Evolutionary conservation across 1,284 basidiomycete genomes (phyloP).

Genomic region (Porogramme epimiltina): DNA sequence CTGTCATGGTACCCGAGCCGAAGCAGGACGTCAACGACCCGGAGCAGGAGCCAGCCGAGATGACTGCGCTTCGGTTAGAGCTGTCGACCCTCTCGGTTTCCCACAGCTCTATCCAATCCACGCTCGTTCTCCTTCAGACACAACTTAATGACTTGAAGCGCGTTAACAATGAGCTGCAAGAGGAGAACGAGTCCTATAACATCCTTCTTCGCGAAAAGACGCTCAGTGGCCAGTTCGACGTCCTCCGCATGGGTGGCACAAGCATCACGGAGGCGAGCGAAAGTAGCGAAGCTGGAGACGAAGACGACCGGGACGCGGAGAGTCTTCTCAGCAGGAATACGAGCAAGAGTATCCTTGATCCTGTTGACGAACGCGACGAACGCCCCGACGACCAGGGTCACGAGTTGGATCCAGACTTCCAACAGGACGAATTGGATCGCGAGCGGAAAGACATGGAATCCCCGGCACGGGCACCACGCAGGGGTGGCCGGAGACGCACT

Average conservation of each 20-base stretch:
- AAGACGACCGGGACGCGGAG: conserved; percentile 41
- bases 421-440: conserved; percentile 28
- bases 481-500: conserved; percentile 54
- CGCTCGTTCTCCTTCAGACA: conserved; percentile 71
- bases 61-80: conserved; percentile 78
- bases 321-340: conserved; percentile 55
- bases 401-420: conserved; percentile 36
- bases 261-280: conserved; percentile 41
- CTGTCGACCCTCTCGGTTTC: conserved; percentile 81
- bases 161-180: conserved; percentile 81
- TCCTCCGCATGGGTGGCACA: conserved; percentile 65
- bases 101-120: conserved; percentile 76
- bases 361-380: conserved; percentile 34
- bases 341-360: conserved; percentile 49
- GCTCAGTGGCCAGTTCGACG: conserved; percentile 81
- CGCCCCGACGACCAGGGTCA: conserved; percentile 47
- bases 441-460: conserved; percentile 30
- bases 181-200: conserved; percentile 96
- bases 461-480: conserved; percentile 43
- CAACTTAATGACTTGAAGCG: conserved; percentile 78
- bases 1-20: conserved; percentile 26
- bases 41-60: conserved; percentile 77
- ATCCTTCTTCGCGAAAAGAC: conserved; percentile 88
- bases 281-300: conserved; percentile 54
- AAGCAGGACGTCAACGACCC: conserved; percentile 57